These are phyloP conservation scores for Plasmodium vivax DNA, from an alignment of 169 alveolate species.

Conservation along the genomic window DNA sequence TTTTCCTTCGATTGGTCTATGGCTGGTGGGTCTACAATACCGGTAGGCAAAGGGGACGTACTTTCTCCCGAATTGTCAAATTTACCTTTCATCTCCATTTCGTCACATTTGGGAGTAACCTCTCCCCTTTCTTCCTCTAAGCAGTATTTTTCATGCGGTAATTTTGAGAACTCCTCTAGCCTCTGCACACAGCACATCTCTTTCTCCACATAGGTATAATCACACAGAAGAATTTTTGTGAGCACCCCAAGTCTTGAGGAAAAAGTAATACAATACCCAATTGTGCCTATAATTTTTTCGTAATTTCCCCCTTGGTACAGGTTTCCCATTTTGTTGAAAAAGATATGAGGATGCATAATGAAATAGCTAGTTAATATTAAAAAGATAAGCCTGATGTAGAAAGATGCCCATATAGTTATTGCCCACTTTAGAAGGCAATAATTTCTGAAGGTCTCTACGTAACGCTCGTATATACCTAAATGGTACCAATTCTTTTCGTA, in stretches of 20 bases:
- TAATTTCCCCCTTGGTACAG: neutral
- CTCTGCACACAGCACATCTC: slow-evolving; percentile 77
- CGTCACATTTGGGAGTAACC: neutral
- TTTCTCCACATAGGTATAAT: slow-evolving; percentile 55
- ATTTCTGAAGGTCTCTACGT: slow-evolving; percentile 14
- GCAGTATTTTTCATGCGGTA: neutral
- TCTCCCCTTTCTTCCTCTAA: slow-evolving; percentile 5
- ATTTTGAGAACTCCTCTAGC: slow-evolving; percentile 42
- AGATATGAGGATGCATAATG: slow-evolving; percentile 36
- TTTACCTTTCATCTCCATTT: neutral
- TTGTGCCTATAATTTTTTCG: slow-evolving; percentile 16
- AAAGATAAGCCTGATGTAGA: slow-evolving; percentile 18
- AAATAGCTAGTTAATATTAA: slow-evolving; percentile 48
- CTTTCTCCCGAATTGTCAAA: neutral
- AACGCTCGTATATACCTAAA: slow-evolving; percentile 9
- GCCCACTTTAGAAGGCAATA: slow-evolving; percentile 6
- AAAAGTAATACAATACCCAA: slow-evolving; percentile 47
- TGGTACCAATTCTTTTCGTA: slow-evolving; percentile 30
- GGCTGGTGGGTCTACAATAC: neutral
- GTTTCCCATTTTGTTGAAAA: neutral
- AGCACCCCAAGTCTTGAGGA: slow-evolving; percentile 38
- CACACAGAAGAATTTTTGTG: slow-evolving; percentile 33
- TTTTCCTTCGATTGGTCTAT: slow-evolving; percentile 31
- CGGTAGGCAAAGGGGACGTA: neutral
- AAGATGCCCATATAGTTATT: slow-evolving; percentile 65